Conservation (phyloP, 2,329 filamentous ascomycete genomes). For the Alternaria sp. region DNA sequence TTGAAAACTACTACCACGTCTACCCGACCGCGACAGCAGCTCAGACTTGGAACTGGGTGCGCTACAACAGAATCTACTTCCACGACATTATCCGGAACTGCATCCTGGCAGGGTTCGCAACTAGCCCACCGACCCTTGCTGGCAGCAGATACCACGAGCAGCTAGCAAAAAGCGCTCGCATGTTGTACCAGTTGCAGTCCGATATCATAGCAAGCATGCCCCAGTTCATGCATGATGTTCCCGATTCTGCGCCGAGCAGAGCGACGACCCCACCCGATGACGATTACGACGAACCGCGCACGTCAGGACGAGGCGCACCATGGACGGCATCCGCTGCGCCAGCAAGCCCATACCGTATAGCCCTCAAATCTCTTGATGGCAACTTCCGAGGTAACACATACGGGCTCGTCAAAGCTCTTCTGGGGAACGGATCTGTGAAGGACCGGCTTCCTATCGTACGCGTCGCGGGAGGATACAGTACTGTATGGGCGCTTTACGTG, state of each 20-base stretch:
- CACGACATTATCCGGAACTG: constrained; percentile 45
- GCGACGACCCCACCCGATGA: not conserved
- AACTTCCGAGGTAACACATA: constrained; percentile 27
- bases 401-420: not conserved
- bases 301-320: not conserved
- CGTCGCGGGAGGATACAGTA: constrained; percentile 39
- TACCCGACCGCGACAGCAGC: constrained; percentile 36
- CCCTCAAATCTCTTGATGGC: constrained; percentile 23
- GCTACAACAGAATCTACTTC: constrained; percentile 43
- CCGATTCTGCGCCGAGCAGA: constrained; percentile 18
- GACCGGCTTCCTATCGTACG: constrained; percentile 41
- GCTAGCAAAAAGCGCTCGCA: constrained; percentile 30
- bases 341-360: not conserved
- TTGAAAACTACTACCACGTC: constrained; percentile 39
- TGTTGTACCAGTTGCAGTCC: constrained; percentile 34
- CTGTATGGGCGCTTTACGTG: constrained; percentile 42
- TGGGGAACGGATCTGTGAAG: constrained; percentile 1
- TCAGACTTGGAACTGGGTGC: constrained; percentile 45
- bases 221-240: constrained; percentile 43
- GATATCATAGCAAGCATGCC: constrained; percentile 46
- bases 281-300: not conserved
- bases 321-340: not conserved
- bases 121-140: constrained; percentile 33
- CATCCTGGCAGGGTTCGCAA: constrained; percentile 33
- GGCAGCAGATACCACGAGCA: constrained; percentile 25